These are phyloP conservation scores for Samsoniella hepiali DNA, from an alignment of 2,329 filamentous ascomycete species.

Conservation along the genomic window DNA sequence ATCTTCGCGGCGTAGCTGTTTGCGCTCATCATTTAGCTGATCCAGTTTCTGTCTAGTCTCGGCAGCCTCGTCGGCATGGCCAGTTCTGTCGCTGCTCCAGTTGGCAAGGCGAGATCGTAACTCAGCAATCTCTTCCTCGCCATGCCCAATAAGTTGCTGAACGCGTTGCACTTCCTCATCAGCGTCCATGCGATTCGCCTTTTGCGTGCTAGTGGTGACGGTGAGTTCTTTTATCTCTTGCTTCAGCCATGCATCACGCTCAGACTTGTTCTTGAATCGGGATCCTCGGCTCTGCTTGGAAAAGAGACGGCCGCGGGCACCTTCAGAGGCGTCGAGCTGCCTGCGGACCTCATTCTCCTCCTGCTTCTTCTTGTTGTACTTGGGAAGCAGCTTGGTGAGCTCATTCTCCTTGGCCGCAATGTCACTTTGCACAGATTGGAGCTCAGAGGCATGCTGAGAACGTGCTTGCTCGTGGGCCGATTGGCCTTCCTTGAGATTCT, in stretches of 20 bases:
- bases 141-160: conserved; percentile 64
- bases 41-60: conserved; percentile 76
- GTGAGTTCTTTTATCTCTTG: conserved; percentile 79
- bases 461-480: conserved; percentile 72
- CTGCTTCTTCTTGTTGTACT: conserved; percentile 69
- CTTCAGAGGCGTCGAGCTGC: conserved; percentile 73
- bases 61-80: conserved; percentile 70
- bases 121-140: conserved; percentile 69
- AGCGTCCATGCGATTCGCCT: conserved; percentile 79
- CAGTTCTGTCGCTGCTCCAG: conserved; percentile 70
- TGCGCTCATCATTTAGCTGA: conserved; percentile 78
- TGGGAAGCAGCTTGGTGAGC: conserved; percentile 69
- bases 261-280: conserved; percentile 81
- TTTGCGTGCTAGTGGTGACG: conserved; percentile 71
- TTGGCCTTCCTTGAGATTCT: conserved; percentile 78
- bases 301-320: conserved; percentile 72
- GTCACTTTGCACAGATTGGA: conserved; percentile 68
- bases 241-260: conserved; percentile 80
- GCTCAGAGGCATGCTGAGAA: conserved; percentile 65
- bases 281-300: conserved; percentile 88
- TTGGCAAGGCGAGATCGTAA: conserved; percentile 73
- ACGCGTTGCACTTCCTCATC: conserved; percentile 76
- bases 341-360: conserved; percentile 69
- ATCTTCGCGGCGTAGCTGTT: conserved; percentile 83
- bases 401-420: conserved; percentile 76